Evolutionary conservation across 2,329 filamentous ascomycete species (phyloP), one percentile per base, ranked within the genome.

Genomic region (Hypoxylon sp.): DNA sequence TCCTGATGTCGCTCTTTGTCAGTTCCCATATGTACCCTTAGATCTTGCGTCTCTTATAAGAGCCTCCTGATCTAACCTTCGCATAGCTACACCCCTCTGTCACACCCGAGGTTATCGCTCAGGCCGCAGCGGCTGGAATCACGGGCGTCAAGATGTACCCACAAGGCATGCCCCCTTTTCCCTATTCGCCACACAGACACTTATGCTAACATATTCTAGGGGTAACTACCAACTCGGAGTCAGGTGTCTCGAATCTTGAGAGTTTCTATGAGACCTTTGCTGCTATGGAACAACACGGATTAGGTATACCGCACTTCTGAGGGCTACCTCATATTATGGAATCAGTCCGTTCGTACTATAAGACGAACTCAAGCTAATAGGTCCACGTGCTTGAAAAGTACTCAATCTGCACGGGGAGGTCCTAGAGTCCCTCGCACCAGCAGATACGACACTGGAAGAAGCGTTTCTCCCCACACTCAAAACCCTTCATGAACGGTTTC

Each of bases 351-450:
- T 42, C n/a, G 13, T 42, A 17, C n/a, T 42, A 42, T 10, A 9
- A 42, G 14, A 42, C 9, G n/a, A 3, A 42, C 9, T 19, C 17
- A 57, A 17, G 26, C 54, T 60, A 35, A 60, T 26, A 55, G 26
- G 46, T 11, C 5, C 19, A 26, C 9, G 17, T 56, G 8, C 22
- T 19, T 19, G 39, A 78, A 35, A 54, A 61, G 87, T 97, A n/a
- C 86, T 97, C 46, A 98, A 98, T 81, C 84, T 98, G n/a, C 94
- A 98, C 79, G 95, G 94, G 72, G 95, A 98, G 81, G 88, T 91
- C n/a, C 91, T 81, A 2, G 80, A 80, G 63, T 77, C 79, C 3
- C 76, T 81, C 51, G 79, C 90, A 0, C 85, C 85, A 1, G 83
- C 83, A n/a, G 79, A 77, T 24, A 70, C 79, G 33, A 83, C 83